Base-by-base conservation (phyloP, 371 early-diverging fungal species). In the Mortierella sp. region DNA sequence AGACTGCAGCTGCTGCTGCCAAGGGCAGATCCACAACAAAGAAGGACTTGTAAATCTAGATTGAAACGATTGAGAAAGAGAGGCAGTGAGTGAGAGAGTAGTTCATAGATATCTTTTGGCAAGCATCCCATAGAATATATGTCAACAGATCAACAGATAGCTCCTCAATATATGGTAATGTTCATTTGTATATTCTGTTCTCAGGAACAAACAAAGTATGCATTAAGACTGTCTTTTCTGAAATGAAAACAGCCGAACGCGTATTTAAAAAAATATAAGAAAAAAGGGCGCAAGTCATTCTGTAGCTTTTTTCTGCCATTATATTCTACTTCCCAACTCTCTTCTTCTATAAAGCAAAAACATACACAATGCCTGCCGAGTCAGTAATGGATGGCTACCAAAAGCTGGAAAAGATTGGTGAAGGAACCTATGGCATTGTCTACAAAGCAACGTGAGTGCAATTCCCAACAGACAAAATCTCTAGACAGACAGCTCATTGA, bases 381-480 rank as follows among this genome's bases (percentile, higher is more conserved):
- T 18, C 63, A 16, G 14, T 12, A 20, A 40, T 61, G 40, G 61
- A 40, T 16, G 39, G 22, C 40, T 96, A 95, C 86, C 75, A 88
- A 57, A 94, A 94, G 83, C 78, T 96, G 20, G 94, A 96, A 77
- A 98, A 97, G 88, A 95, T 99, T 78, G 99, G 99, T 63, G 97
- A 97, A 93, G 94, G 97, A 75, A 96, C 97, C 3, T 97, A 97
- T 73, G 99, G 99, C 59, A 94, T 98, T 61, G 99, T 99, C 0
- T 99, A 97, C 87, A 98, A 98, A 85, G 98, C 98, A 49, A 96
- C 97, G 62, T 62, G 62, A 62, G 62, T 62, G 20, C 20, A 37
- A 39, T 20, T 11, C n/a, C n/a, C 3, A 5, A 61, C 12, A 2
- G 24, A 39, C 18, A 22, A n/a, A 43, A 43, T 43, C 43, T 43